phyloP scores from a whole-genome alignment of 139 green algal genomes.

The Eudorina sp. region DNA sequence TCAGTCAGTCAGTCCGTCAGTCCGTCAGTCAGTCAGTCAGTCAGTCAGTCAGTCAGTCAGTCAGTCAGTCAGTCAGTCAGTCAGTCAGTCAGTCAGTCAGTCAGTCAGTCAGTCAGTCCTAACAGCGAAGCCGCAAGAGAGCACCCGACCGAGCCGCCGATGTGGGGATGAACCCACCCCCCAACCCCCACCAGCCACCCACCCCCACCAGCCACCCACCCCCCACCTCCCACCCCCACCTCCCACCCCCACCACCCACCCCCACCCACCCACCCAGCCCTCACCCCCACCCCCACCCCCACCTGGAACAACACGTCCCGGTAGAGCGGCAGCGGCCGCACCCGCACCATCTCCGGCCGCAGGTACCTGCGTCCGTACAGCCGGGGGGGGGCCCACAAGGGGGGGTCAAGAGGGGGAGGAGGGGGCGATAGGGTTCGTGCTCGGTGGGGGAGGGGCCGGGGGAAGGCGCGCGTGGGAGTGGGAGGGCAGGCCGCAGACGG shows the following conservation, averaged over 20 bases:
- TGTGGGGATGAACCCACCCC: too few relatives aligned
- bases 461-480: too few relatives aligned
- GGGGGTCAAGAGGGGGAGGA: neutral
- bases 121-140: too few relatives aligned
- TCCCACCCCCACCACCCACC: neutral
- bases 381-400: neutral
- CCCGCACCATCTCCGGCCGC: conserved; percentile 51
- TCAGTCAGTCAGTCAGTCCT: too few relatives aligned
- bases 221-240: neutral
- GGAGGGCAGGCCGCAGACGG: too few relatives aligned
- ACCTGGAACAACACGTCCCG: conserved; percentile 37
- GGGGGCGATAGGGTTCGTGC: neutral
- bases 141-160: too few relatives aligned
- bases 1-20: too few relatives aligned
- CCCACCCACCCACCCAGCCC: neutral
- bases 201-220: neutral
- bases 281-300: neutral
- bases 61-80: too few relatives aligned
- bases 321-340: conserved; percentile 62
- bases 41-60: too few relatives aligned
- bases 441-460: too few relatives aligned
- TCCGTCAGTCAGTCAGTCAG: too few relatives aligned
- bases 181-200: neutral
- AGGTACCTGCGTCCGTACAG: conserved; percentile 10
- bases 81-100: too few relatives aligned